Conservation (phyloP, 179 eudicot genomes). For the Gypsophila paniculata region DNA sequence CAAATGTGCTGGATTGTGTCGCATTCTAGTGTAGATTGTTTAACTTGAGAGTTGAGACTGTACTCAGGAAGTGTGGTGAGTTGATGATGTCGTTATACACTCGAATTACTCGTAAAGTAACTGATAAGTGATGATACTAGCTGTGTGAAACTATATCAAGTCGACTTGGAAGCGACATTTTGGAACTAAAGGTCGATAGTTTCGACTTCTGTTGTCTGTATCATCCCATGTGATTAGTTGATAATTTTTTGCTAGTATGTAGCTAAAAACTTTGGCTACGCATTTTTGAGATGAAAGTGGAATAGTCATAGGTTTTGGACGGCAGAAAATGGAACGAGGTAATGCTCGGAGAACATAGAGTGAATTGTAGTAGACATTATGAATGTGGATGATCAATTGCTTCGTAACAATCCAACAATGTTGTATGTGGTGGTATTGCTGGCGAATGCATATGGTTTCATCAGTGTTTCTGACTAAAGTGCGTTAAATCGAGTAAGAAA, state of each 20-base stretch:
- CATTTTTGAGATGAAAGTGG: not conserved
- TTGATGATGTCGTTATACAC: not conserved
- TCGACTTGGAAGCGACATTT: not conserved
- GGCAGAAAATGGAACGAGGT: not conserved
- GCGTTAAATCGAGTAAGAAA: not conserved
- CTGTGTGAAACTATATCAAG: not conserved
- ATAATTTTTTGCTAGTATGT: not conserved
- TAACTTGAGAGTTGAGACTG: not conserved
- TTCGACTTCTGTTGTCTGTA: not conserved
- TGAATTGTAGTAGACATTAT: not conserved
- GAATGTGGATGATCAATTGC: not conserved
- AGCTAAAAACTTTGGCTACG: not conserved
- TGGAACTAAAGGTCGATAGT: not conserved
- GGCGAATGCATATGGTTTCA: not conserved
- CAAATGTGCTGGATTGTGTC: not conserved
- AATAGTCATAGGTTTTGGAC: not conserved
- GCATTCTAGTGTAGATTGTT: not conserved
- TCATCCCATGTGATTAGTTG: not conserved
- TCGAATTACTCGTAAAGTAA: not conserved
- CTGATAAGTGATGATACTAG: not conserved
- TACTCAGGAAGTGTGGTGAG: not conserved
- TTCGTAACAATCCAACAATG: not conserved
- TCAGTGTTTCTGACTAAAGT: not conserved
- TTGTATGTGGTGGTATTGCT: not conserved
- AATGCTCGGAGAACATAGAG: not conserved